Conservation (phyloP, 1,139 yeast species). For the Meyerozyma elateridarum region DNA sequence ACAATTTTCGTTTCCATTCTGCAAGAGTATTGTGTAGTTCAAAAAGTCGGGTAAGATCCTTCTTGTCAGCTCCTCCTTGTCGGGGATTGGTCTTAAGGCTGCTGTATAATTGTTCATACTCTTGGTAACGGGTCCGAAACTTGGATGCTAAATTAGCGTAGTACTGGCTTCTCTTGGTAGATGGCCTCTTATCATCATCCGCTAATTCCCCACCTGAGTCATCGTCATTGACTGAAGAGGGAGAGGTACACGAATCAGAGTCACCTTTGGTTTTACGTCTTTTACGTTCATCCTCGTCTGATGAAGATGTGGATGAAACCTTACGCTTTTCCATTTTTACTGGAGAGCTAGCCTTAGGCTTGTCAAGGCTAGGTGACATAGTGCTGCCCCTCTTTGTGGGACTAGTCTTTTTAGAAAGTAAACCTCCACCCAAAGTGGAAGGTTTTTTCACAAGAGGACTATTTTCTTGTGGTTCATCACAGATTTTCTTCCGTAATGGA, state of each 20-base stretch:
- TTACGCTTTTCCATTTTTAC: conserved; percentile 13
- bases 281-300: conserved; percentile 13
- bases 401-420: conserved; percentile 9
- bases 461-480: conserved; percentile 14
- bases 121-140: conserved; percentile 13
- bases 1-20: conserved; percentile 23
- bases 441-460: conserved; percentile 12
- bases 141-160: conserved; percentile 15
- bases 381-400: conserved; percentile 7
- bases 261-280: conserved; percentile 4
- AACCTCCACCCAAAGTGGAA: conserved; percentile 21
- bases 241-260: conserved; percentile 22
- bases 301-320: conserved; percentile 15
- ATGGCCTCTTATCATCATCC: conserved; percentile 12
- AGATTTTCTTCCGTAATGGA: conserved; percentile 37
- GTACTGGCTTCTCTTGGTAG: conserved; percentile 19
- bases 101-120: conserved; percentile 12
- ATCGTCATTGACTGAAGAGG: conserved; percentile 27
- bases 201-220: too few species aligned
- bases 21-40: conserved; percentile 22
- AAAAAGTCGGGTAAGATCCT: conserved; percentile 18
- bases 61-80: conserved; percentile 15
- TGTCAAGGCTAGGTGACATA: conserved; percentile 6
- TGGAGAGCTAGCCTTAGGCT: conserved; percentile 1
- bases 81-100: conserved; percentile 10